Evolutionary conservation across 331 rosid genomes (phyloP).

Genomic region (Rhamnella rubrinervis): DNA sequence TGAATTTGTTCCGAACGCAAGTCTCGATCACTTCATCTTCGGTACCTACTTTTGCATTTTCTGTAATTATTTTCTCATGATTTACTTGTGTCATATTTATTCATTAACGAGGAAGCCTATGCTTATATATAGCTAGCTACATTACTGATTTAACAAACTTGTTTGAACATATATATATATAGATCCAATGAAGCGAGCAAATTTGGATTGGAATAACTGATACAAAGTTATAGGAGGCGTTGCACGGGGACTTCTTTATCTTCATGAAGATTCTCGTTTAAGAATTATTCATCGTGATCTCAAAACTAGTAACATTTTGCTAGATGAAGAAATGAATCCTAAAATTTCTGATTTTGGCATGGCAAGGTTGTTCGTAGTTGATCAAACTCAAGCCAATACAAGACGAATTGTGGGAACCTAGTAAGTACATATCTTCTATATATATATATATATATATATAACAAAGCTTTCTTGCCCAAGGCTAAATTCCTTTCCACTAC

Average conservation of each 20-base stretch:
- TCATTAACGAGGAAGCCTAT: no score
- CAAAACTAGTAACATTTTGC: conserved; percentile 43
- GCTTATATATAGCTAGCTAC: no score
- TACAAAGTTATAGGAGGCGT: conserved; percentile 40
- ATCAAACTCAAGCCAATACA: conserved; percentile 32
- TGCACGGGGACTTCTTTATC: conserved; percentile 49
- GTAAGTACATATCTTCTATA: conserved; percentile 27
- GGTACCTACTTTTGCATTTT: conserved; percentile 22
- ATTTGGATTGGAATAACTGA: conserved; percentile 33
- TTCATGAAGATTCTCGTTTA: conserved; percentile 45
- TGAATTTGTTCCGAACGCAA: conserved; percentile 43
- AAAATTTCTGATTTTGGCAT: conserved; percentile 54
- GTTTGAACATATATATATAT: not conserved
- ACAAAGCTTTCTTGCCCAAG: no score
- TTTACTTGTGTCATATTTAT: no score
- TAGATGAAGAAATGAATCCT: conserved; percentile 39
- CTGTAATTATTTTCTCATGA: not conserved
- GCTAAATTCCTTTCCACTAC: no score
- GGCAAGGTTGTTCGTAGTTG: conserved; percentile 34
- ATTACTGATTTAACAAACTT: not conserved
- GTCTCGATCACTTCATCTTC: conserved; percentile 45
- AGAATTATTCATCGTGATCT: conserved; percentile 55
- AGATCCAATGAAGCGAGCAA: conserved; percentile 21
- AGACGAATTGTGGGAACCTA: conserved; percentile 35
- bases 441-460: no score